phyloP scores from a whole-genome alignment of 768 basidiomycete species.

The Boletus subcaerulescens region DNA sequence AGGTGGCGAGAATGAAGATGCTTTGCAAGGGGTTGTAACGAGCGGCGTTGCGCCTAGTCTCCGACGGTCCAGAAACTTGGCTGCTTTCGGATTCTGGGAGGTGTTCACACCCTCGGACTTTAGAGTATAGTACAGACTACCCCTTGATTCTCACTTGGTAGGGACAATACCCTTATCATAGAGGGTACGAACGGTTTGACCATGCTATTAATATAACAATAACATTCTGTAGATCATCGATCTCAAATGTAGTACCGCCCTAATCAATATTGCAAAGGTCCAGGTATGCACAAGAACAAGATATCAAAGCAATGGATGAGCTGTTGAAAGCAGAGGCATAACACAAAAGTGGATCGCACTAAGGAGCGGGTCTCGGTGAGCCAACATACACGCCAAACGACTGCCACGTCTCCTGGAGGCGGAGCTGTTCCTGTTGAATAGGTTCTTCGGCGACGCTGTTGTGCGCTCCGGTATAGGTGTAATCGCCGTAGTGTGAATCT shows the following conservation, averaged over 20 bases:
- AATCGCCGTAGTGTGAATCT: slow-evolving; percentile 4
- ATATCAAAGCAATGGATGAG: too few species aligned
- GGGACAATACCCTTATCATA: background rate
- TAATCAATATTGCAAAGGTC: background rate
- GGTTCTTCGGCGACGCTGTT: slow-evolving; percentile 4
- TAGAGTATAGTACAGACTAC: too few species aligned
- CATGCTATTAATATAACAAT: background rate
- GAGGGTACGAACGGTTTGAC: background rate
- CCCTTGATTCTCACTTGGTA: background rate
- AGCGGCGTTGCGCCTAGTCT: background rate
- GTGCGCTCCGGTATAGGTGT: background rate
- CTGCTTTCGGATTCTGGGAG: background rate
- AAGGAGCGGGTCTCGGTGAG: slow-evolving; percentile 8
- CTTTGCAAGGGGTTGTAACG: slow-evolving; percentile 61
- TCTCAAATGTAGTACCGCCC: background rate
- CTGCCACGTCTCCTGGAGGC: slow-evolving; percentile 60
- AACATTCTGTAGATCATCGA: background rate
- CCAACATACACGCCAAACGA: slow-evolving; percentile 60
- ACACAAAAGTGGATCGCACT: background rate
- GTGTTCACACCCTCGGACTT: background rate
- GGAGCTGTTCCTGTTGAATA: slow-evolving; percentile 16
- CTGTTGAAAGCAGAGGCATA: background rate
- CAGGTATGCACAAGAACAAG: background rate
- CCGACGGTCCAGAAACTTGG: background rate
- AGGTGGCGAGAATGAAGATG: slow-evolving; percentile 65